These are phyloP conservation scores for Sedum album DNA, from an alignment of 164 flowering plant species.

Conservation along the genomic window DNA sequence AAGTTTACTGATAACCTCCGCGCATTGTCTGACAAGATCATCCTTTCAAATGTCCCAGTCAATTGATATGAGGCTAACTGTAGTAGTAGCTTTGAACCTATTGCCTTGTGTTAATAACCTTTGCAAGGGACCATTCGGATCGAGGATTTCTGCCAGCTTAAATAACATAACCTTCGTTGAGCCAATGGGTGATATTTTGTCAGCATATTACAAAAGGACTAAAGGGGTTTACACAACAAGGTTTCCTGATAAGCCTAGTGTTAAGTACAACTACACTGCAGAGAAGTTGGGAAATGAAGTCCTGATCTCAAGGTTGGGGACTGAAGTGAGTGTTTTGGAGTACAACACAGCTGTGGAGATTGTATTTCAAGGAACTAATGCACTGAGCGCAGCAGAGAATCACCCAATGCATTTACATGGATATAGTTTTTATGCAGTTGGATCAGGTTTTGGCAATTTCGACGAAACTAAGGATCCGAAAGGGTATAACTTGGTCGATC, in stretches of 20 bases:
- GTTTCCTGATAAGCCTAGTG: background rate
- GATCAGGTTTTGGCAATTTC: slow-evolving; percentile 4
- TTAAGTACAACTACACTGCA: background rate
- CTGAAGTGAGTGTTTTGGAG: background rate
- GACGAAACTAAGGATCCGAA: background rate
- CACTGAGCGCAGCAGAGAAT: background rate
- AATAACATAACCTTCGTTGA: background rate
- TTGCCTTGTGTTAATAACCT: background rate
- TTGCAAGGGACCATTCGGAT: background rate
- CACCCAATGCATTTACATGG: slow-evolving; percentile 10
- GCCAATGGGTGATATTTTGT: background rate
- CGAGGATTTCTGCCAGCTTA: background rate
- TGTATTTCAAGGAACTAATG: background rate
- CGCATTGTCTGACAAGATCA: background rate
- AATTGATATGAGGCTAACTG: background rate
- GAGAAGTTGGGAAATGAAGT: background rate
- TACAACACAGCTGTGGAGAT: background rate
- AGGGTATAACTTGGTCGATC: slow-evolving; percentile 4
- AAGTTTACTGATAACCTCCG: background rate
- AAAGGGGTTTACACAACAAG: background rate
- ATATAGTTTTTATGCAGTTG: slow-evolving; percentile 5
- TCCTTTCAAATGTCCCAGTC: background rate
- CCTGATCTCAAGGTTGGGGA: background rate
- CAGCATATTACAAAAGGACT: background rate
- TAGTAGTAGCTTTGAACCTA: background rate